phyloP scores from a whole-genome alignment of 1,139 yeast species.

The Zhuliangozyma parablackwelliae region DNA sequence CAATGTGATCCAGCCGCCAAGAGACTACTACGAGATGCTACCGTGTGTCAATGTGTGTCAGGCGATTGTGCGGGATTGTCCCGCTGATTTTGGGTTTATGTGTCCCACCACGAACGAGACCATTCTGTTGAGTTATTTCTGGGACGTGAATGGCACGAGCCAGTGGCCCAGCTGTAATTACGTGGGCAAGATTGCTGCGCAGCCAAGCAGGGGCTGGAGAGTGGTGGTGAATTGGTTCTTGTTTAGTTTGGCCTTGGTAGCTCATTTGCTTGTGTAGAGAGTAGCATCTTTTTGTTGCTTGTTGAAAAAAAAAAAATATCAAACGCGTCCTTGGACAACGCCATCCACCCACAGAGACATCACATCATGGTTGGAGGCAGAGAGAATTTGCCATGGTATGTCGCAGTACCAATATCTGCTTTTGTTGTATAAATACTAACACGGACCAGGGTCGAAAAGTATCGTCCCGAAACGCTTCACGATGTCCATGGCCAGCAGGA shows the following conservation, averaged over 20 bases:
- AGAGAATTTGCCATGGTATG: constrained; percentile 43
- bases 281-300: not conserved
- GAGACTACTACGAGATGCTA: constrained; percentile 67
- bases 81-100: constrained; percentile 63
- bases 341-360: not conserved
- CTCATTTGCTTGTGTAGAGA: constrained; percentile 2
- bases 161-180: constrained; percentile 45
- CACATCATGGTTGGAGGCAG: constrained; percentile 9
- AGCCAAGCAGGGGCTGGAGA: constrained; percentile 1
- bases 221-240: constrained; percentile 5
- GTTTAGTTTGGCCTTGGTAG: constrained; percentile 3
- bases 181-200: constrained; percentile 29
- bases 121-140: constrained; percentile 45
- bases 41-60: constrained; percentile 86
- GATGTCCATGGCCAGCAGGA: constrained; percentile 92
- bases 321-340: constrained; percentile 1
- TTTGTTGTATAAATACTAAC: constrained; percentile 21
- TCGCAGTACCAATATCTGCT: constrained; percentile 9
- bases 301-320: not conserved
- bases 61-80: constrained; percentile 78
- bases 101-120: constrained; percentile 56
- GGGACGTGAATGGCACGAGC: constrained; percentile 22
- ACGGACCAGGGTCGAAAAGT: constrained; percentile 78
- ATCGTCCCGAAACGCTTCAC: constrained; percentile 77
- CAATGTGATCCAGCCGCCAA: constrained; percentile 52